Conservation (phyloP, 2,329 filamentous ascomycete genomes). For the Fusarium irregulare region DNA sequence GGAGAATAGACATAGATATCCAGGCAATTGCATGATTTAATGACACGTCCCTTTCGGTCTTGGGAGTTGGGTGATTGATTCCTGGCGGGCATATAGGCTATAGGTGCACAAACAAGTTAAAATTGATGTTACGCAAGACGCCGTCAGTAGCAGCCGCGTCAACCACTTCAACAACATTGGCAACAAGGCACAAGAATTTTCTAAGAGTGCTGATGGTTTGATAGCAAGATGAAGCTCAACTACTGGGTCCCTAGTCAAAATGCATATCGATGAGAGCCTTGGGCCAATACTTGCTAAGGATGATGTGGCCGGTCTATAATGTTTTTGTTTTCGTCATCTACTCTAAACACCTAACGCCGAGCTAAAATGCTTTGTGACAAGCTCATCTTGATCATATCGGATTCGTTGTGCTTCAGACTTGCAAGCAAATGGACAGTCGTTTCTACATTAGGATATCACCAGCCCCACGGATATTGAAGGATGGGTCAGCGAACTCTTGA, state of each 20-base stretch:
- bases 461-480: conserved; percentile 44
- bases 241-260: neutral
- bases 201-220: neutral
- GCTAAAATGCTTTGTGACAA: conserved; percentile 38
- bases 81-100: neutral
- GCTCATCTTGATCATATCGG: neutral
- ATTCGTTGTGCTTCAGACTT: neutral
- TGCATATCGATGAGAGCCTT: neutral
- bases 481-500: conserved; percentile 39
- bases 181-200: neutral
- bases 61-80: neutral
- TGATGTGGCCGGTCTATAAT: conserved; percentile 2
- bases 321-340: conserved; percentile 30
- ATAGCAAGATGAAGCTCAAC: neutral
- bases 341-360: conserved; percentile 44
- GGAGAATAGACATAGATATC: conserved; percentile 41
- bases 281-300: neutral
- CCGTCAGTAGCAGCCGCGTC: neutral
- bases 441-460: conserved; percentile 50
- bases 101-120: neutral
- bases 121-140: neutral
- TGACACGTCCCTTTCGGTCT: neutral
- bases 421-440: neutral
- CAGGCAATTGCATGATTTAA: neutral
- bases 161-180: neutral